These are phyloP conservation scores for Diversispora eburnea DNA, from an alignment of 192 early-diverging fungal species.

Conservation along the genomic window DNA sequence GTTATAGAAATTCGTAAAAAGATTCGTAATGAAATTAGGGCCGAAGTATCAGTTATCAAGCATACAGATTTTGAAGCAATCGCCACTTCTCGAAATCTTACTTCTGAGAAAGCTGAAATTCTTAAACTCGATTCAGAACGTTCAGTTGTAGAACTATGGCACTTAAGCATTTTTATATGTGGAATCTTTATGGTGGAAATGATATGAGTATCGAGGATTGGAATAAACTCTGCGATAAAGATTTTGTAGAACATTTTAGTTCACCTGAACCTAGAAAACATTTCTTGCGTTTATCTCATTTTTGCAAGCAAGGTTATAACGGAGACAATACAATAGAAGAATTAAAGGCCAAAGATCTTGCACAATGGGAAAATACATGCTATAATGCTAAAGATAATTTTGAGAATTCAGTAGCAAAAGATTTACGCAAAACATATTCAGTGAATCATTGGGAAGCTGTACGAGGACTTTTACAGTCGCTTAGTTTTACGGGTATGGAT, in stretches of 20 bases:
- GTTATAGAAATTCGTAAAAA: neutral
- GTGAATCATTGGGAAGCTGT: no score
- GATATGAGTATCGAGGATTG: no score
- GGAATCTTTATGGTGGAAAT: no score
- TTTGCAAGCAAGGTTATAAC: no score
- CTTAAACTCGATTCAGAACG: neutral
- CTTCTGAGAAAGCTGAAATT: neutral
- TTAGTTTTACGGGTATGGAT: no score
- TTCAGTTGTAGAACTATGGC: conserved; percentile 3
- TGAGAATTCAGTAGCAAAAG: neutral
- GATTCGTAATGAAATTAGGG: neutral
- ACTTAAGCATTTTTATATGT: conserved; percentile 11
- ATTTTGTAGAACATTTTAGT: conserved; percentile 14
- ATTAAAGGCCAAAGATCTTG: neutral
- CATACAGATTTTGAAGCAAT: neutral
- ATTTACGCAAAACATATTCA: no score
- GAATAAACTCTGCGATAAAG: no score
- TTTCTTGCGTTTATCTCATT: neutral
- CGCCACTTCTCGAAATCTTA: conserved; percentile 13
- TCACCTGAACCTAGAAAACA: conserved; percentile 1
- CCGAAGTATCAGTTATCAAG: conserved; percentile 7
- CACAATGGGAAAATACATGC: neutral
- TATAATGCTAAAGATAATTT: conserved; percentile 1
- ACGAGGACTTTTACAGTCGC: no score
- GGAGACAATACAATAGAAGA: no score